Conservation (phyloP, 1,139 yeast genomes). For the Suhomyces panamericanus region DNA sequence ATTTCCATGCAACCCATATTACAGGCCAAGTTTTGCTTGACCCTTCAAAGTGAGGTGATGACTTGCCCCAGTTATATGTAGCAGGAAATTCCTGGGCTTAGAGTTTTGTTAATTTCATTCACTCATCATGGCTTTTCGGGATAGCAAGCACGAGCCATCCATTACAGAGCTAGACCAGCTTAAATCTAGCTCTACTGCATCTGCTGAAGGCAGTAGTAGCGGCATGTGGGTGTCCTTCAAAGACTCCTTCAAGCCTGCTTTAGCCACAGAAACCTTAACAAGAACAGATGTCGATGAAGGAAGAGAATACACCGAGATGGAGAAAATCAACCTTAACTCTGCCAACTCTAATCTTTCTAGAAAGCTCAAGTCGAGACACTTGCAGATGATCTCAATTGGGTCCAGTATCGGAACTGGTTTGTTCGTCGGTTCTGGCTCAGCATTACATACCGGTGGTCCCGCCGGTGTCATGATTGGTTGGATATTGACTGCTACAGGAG, state of each 20-base stretch:
- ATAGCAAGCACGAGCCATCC: constrained; percentile 6
- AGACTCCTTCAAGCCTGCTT: constrained; percentile 40
- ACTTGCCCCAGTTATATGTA: constrained; percentile 7
- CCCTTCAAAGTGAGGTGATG: constrained; percentile 6
- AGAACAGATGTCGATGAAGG: constrained; percentile 17
- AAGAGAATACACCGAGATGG: constrained; percentile 32
- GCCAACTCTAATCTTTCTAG: constrained; percentile 43
- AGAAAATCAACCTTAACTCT: constrained; percentile 36
- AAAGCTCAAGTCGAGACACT: constrained; percentile 46
- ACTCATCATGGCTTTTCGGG: not conserved
- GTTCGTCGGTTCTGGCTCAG: constrained; percentile 30
- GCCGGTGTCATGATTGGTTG: constrained; percentile 63
- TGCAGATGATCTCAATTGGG: constrained; percentile 66
- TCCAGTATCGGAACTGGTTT: constrained; percentile 69
- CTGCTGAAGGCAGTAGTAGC: constrained; percentile 3
- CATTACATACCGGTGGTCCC: constrained; percentile 66
- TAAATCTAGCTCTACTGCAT: constrained; percentile 13
- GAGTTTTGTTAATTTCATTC: not conserved
- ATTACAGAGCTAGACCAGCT: constrained; percentile 15
- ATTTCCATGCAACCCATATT: constrained; percentile 1
- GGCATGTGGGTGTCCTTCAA: constrained; percentile 29
- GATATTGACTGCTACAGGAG: constrained; percentile 21
- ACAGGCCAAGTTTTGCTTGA: not conserved
- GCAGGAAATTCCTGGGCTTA: constrained; percentile 3
- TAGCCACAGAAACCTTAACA: constrained; percentile 22